Conservation (phyloP, 805 yeast genomes). For the Wickerhamomyces strasburgensis region DNA sequence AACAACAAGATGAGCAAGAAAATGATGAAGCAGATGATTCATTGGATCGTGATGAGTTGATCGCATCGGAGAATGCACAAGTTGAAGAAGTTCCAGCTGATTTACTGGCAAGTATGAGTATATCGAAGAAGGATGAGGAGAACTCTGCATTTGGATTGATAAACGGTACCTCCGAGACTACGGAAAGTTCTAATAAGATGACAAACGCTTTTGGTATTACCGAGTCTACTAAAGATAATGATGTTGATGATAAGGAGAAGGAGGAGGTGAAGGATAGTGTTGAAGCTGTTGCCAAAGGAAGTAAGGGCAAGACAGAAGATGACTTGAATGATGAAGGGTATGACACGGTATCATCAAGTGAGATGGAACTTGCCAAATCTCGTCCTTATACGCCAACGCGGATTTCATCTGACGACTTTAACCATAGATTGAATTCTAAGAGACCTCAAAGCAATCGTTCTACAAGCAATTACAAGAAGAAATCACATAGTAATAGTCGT, state of each 20-base stretch:
- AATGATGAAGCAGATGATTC: conserved; percentile 14
- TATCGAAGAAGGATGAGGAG: conserved; percentile 9
- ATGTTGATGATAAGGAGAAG: conserved; percentile 1
- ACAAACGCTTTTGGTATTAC: conserved; percentile 21
- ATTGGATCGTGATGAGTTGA: conserved; percentile 2
- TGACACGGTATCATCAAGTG: not conserved
- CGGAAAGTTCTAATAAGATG: not conserved
- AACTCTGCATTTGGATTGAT: not conserved
- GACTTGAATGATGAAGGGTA: not conserved
- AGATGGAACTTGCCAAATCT: not conserved
- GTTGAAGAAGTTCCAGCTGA: conserved; percentile 17
- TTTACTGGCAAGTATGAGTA: conserved; percentile 23
- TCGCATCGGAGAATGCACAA: not conserved
- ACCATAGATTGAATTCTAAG: not conserved
- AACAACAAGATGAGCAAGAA: conserved; percentile 2
- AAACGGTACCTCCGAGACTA: not conserved
- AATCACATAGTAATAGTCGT: not conserved
- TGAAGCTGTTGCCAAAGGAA: not conserved
- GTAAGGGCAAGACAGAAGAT: not conserved
- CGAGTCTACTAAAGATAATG: not conserved
- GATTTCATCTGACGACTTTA: not conserved
- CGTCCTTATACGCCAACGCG: not conserved
- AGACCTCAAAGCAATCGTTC: too few species aligned
- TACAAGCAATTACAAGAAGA: too few species aligned
- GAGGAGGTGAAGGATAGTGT: conserved; percentile 2